Conservation (phyloP, 2,329 filamentous ascomycete genomes). For the Aspergillus viridinutans region DNA sequence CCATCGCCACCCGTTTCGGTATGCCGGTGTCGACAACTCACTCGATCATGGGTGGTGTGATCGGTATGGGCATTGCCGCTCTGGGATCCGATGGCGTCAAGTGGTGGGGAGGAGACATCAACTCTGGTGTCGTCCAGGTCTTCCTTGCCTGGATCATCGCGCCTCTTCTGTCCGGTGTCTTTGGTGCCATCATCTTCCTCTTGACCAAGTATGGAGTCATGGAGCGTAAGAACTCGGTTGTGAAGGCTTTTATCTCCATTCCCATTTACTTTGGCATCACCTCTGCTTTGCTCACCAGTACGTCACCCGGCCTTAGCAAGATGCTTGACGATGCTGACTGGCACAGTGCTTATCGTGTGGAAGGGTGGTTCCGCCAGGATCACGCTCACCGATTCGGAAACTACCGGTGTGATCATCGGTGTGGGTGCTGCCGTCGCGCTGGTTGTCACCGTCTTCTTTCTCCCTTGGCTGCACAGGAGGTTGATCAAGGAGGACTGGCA, state of each 20-base stretch:
- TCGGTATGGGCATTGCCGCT: constrained; percentile 15
- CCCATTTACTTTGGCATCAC: constrained; percentile 16
- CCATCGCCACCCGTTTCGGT: constrained; percentile 12
- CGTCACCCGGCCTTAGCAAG: neutral
- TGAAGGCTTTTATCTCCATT: constrained; percentile 10
- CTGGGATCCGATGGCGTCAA: constrained; percentile 9
- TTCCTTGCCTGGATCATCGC: constrained; percentile 19
- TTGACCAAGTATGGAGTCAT: constrained; percentile 13
- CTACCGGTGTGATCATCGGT: constrained; percentile 10
- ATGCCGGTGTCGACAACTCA: constrained; percentile 18
- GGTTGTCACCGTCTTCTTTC: constrained; percentile 7
- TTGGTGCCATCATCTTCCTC: constrained; percentile 15
- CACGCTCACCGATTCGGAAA: constrained; percentile 7
- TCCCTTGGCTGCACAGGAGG: constrained; percentile 14
- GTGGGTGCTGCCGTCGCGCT: constrained; percentile 10
- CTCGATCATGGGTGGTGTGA: constrained; percentile 17
- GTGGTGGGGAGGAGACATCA: constrained; percentile 18
- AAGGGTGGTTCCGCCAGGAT: constrained; percentile 15
- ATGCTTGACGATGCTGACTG: neutral
- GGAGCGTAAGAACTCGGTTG: constrained; percentile 6
- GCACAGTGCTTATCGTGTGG: constrained; percentile 18
- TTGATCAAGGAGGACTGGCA: constrained; percentile 14
- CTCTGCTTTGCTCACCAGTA: constrained; percentile 13
- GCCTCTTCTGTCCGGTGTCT: constrained; percentile 9
- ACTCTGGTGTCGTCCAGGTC: constrained; percentile 17